Conservation (phyloP, 208 protist genomes). For the Trypanosomatidae sp. region DNA sequence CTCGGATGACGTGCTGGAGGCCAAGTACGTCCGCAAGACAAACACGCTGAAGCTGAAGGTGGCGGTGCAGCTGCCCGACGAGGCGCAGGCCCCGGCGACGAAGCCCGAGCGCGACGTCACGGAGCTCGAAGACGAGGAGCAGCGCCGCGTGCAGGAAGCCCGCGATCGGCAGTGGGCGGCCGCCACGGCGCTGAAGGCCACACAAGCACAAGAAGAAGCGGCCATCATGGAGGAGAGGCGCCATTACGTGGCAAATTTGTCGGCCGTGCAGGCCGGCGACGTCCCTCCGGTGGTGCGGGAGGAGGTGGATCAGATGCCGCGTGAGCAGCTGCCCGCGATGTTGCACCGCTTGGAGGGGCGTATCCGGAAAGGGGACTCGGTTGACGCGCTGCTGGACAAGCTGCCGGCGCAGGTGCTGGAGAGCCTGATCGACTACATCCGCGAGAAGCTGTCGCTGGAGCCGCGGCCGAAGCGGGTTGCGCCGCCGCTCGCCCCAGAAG, state of each 20-base stretch:
- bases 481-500: no score
- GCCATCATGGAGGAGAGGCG: slow-evolving; percentile 70
- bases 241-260: slow-evolving; percentile 72
- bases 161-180: slow-evolving; percentile 33
- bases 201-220: slow-evolving; percentile 49
- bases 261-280: slow-evolving; percentile 69
- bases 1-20: slow-evolving; percentile 47
- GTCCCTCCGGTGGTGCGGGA: slow-evolving; percentile 70
- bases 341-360: slow-evolving; percentile 72
- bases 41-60: slow-evolving; percentile 55
- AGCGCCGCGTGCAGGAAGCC: slow-evolving; percentile 23
- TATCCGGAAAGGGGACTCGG: slow-evolving; percentile 63
- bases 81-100: slow-evolving; percentile 39
- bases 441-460: slow-evolving; percentile 70
- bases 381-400: slow-evolving; percentile 85
- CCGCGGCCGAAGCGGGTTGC: slow-evolving; percentile 18
- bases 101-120: slow-evolving; percentile 53
- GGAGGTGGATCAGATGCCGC: slow-evolving; percentile 75
- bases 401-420: slow-evolving; percentile 65
- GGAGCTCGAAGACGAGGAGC: slow-evolving; percentile 75
- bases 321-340: slow-evolving; percentile 65
- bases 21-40: slow-evolving; percentile 82
- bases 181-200: slow-evolving; percentile 28
- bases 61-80: slow-evolving; percentile 71
- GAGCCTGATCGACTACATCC: slow-evolving; percentile 66